Conservation (phyloP, 495 filamentous ascomycete species). For the Penicillium cinerascens region DNA sequence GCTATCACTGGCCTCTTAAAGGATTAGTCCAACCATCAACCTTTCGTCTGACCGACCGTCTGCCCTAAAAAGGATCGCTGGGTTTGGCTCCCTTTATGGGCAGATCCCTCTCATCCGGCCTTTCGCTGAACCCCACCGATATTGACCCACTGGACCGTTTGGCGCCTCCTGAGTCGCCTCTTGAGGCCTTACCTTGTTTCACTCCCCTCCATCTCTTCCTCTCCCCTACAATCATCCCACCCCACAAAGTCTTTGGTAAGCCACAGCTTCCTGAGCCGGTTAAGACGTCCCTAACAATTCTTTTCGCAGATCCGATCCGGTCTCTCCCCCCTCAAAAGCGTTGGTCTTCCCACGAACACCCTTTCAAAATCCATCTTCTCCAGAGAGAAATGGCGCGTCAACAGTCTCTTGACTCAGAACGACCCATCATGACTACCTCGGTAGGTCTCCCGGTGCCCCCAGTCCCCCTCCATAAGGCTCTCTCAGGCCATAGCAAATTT, state of each 20-base stretch:
- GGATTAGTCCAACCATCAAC: not conserved
- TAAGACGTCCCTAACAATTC: not conserved
- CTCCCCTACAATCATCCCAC: not conserved
- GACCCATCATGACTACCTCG: conserved; percentile 73
- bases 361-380: not conserved
- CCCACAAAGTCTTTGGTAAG: not conserved
- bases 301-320: not conserved
- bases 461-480: not conserved
- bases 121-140: conserved; percentile 11
- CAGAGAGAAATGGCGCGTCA: conserved; percentile 53
- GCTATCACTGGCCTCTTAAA: not conserved
- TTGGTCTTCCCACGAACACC: not conserved
- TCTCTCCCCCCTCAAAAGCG: not conserved
- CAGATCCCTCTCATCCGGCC: not conserved
- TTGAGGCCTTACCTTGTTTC: conserved; percentile 10
- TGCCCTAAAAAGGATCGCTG: not conserved
- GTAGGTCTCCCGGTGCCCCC: conserved; percentile 46
- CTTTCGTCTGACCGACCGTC: conserved; percentile 4
- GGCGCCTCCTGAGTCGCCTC: conserved; percentile 19
- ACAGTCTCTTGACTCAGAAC: conserved; percentile 65
- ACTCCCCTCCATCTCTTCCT: conserved; percentile 1
- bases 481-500: not conserved
- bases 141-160: conserved; percentile 22
- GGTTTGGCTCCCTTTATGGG: not conserved
- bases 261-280: no score